Evolutionary conservation across 306 rosid species (phyloP), one percentile per base, ranked within the genome.

Genomic region (Prinsepia uniflora): DNA sequence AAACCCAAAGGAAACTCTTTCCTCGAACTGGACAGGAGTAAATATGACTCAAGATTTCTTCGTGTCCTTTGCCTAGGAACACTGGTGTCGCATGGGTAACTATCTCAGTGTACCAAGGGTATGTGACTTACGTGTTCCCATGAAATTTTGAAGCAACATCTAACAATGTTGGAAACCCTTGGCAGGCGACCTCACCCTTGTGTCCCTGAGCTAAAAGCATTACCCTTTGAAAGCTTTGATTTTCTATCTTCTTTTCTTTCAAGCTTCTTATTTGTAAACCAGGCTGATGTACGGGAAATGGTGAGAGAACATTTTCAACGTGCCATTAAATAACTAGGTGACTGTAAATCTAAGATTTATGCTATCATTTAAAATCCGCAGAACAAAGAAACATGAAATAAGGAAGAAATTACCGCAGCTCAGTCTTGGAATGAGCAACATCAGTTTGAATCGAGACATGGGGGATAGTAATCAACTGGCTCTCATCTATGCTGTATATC

Each of bases 371-470:
- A 42, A 41, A 11, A 13, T 68, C 34, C 50, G 39, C 50, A 53
- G 24, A 13, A 68, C 61, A 40, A 10, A 68, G 44, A 54, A 41
- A 22, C 72, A 36, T 7, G 52, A 54, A 8, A 41, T 34, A 10
- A 4, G 5, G 14, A 75, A 61, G 17, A 30, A 42, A 40, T 65
- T 84, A 89, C 97, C 97, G 87, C 53, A 74, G 75, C 86, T 94
- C 98, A 5, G 96, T 81, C 83, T 91, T 94, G 43, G 98, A 89
- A 79, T 86, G 95, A 19, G 98, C 92, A 47, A 87, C 53, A 76
- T 94, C 97, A 14, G 92, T 83, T 77, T 94, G 98, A 75, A 94
- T 82, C 2, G 96, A 75, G 67, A 79, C 82, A 57, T 94, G 98
- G 0, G 98, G 98, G 73, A 94, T 79, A 4, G 97, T 86, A 65